Evolutionary conservation across 768 basidiomycete genomes (phyloP).

Genomic region (Kwoniella sp.): DNA sequence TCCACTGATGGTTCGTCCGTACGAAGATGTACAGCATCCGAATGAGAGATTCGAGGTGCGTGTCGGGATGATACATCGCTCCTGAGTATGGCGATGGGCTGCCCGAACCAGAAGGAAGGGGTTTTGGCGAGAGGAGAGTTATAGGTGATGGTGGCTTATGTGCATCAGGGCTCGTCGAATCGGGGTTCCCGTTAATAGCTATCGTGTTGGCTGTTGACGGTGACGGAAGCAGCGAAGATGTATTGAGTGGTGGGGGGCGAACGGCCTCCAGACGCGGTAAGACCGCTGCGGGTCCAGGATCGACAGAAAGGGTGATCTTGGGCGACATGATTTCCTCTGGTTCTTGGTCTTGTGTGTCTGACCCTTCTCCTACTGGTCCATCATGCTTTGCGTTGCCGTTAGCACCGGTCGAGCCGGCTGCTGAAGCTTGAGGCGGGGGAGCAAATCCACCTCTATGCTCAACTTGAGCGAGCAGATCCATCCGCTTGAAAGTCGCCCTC

Average conservation of each 20-base stretch:
- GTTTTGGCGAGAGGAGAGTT: slow-evolving; percentile 35
- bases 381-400: background rate
- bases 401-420: background rate
- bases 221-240: slow-evolving; percentile 6
- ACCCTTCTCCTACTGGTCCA: background rate
- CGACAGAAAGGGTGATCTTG: slow-evolving; percentile 30
- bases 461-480: slow-evolving; percentile 22
- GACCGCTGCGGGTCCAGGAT: slow-evolving; percentile 8
- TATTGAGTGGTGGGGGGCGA: slow-evolving; percentile 14
- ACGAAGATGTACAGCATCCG: slow-evolving; percentile 32
- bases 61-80: slow-evolving; percentile 26
- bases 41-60: slow-evolving; percentile 30
- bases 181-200: background rate
- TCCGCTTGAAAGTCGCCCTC: slow-evolving; percentile 22
- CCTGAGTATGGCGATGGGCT: slow-evolving; percentile 9
- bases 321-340: slow-evolving; percentile 24
- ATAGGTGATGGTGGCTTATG: slow-evolving; percentile 26
- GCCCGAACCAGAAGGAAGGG: slow-evolving; percentile 18
- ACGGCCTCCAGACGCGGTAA: slow-evolving; percentile 10
- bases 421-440: background rate
- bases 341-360: background rate
- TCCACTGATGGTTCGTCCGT: slow-evolving; percentile 25
- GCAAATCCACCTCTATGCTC: slow-evolving; percentile 18
- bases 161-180: background rate
- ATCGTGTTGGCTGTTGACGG: background rate